Evolutionary conservation across 2,329 filamentous ascomycete species (phyloP).

Genomic region (Pseudogymnoascus sp.): DNA sequence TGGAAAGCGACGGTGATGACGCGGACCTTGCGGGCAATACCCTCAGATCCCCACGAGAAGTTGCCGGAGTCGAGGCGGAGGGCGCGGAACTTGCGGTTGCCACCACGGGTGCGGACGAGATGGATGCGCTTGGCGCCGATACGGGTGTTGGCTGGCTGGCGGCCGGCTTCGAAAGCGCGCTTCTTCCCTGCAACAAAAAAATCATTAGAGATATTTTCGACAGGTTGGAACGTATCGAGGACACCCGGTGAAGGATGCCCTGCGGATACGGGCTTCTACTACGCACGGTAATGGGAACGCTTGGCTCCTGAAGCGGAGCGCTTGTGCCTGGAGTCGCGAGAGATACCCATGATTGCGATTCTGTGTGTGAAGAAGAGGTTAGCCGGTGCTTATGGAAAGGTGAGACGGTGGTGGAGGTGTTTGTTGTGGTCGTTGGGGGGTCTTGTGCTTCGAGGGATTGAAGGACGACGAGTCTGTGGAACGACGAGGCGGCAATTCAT

Average conservation of each 20-base stretch:
- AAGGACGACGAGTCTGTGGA: not conserved
- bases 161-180: slow-evolving; percentile 98
- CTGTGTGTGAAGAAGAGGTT: slow-evolving; percentile 35
- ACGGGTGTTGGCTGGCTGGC: slow-evolving; percentile 98
- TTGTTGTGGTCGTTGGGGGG: not conserved
- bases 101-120: slow-evolving; percentile 92
- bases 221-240: slow-evolving; percentile 62
- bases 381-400: slow-evolving; percentile 16
- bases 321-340: slow-evolving; percentile 99
- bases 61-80: slow-evolving; percentile 98
- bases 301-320: slow-evolving; percentile 98
- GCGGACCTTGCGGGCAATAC: slow-evolving; percentile 96
- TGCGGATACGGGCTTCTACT: slow-evolving; percentile 58
- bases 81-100: slow-evolving; percentile 99
- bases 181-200: slow-evolving; percentile 63
- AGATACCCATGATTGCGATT: slow-evolving; percentile 96
- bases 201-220: slow-evolving; percentile 36
- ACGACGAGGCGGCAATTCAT: not conserved
- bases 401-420: not conserved
- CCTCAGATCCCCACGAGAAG: slow-evolving; percentile 99
- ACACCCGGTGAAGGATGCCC: slow-evolving; percentile 25
- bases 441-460: not conserved
- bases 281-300: slow-evolving; percentile 83
- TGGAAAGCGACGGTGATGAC: slow-evolving; percentile 98
- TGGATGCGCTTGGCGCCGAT: slow-evolving; percentile 96